Evolutionary conservation across 2,329 filamentous ascomycete genomes (phyloP).

Genomic region (Aspergillus pseudoglaucus): DNA sequence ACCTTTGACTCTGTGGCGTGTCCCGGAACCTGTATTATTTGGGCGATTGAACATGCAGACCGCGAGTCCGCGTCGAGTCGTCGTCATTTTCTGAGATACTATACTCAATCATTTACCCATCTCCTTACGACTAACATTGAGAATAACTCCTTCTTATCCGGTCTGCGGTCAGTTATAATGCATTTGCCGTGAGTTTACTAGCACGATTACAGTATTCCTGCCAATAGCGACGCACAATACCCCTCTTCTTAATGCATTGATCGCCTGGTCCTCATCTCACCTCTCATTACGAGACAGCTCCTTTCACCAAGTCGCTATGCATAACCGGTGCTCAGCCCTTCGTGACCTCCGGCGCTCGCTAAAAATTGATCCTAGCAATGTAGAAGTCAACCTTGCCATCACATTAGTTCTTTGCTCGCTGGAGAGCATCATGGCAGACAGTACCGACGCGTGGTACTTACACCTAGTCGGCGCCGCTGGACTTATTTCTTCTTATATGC

Average conservation of each 20-base stretch:
- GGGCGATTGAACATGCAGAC: constrained; percentile 8
- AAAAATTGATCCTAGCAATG: background rate
- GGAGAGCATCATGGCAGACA: constrained; percentile 8
- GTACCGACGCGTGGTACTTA: constrained; percentile 5
- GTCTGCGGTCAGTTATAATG: background rate
- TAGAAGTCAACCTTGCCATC: constrained; percentile 6
- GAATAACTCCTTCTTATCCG: constrained; percentile 8
- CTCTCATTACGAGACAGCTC: constrained; percentile 4
- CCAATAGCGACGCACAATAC: constrained; percentile 8
- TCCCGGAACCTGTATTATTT: constrained; percentile 5
- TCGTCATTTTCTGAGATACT: constrained; percentile 7
- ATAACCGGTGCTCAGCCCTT: constrained; percentile 3
- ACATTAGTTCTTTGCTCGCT: constrained; percentile 5
- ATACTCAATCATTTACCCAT: constrained; percentile 8
- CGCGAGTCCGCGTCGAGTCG: constrained; percentile 6
- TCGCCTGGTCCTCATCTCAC: constrained; percentile 7
- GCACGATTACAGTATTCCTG: constrained; percentile 1
- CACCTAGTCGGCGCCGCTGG: constrained; percentile 6
- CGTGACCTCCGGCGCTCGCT: constrained; percentile 2
- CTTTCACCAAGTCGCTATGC: constrained; percentile 4
- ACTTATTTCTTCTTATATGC: constrained; percentile 1
- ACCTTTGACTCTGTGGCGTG: constrained; percentile 1
- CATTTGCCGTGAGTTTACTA: no score
- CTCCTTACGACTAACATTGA: constrained; percentile 7
- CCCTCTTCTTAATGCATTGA: constrained; percentile 4